A percentile compares a stretch with the other conserved stretches of the same genome.
Conservation (phyloP, 106 monocot species). For the Acorus gramineus region DNA sequence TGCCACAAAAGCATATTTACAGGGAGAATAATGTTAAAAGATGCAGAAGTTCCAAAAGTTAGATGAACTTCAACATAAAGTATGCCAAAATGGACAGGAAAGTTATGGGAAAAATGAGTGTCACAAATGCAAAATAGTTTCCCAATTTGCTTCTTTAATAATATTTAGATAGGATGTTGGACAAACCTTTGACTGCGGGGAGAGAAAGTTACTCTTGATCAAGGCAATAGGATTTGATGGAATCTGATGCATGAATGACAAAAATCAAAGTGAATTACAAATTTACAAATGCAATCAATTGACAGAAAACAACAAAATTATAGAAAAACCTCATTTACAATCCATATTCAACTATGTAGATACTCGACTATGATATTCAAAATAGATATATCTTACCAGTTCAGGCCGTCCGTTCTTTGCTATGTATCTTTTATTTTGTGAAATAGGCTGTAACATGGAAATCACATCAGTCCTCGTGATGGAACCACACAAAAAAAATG, state of each 20-base stretch:
- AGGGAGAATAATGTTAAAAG: too few species aligned
- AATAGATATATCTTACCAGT: constrained; percentile 37
- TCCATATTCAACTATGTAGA: too few species aligned
- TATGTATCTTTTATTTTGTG: constrained; percentile 81
- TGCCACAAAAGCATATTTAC: neutral
- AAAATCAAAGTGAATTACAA: neutral
- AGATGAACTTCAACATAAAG: constrained; percentile 2
- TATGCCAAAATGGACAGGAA: neutral
- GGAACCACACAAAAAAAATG: too few species aligned
- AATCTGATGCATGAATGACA: constrained; percentile 29
- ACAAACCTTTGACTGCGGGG: constrained; percentile 79
- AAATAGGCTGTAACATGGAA: constrained; percentile 56
- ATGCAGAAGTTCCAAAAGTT: neutral
- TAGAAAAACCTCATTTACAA: too few species aligned
- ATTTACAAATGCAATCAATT: constrained; percentile 1
- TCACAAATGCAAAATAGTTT: too few species aligned
- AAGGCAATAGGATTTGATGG: constrained; percentile 73
- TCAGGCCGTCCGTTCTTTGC: constrained; percentile 69
- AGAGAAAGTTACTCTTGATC: constrained; percentile 68
- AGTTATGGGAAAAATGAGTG: neutral
- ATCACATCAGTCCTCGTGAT: too few species aligned
- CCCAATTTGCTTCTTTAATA: neutral
- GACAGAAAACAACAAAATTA: neutral
- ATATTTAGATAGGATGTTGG: neutral
- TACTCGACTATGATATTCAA: too few species aligned